Percentiles rank a stretch among this genome's conserved stretches.
Conservation (phyloP, 306 rosid species). For the Dalbergia cultrata region DNA sequence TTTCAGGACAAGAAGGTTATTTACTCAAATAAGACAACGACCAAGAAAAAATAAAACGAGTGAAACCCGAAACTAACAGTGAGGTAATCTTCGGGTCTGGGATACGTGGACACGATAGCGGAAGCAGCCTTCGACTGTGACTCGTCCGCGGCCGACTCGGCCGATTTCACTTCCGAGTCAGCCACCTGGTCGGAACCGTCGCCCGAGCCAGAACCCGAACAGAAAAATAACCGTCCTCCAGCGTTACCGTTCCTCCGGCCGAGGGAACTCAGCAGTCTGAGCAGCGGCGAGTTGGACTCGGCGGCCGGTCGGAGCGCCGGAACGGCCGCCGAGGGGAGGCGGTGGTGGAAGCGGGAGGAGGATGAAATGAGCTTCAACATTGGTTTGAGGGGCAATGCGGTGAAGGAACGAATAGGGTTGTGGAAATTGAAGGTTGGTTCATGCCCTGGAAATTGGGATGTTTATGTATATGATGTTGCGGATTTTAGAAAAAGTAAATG, state of each 20-base stretch:
- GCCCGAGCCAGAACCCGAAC: slow-evolving; percentile 91
- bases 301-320: slow-evolving; percentile 57
- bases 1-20: too few species aligned
- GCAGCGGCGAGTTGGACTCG: slow-evolving; percentile 60
- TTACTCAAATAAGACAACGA: too few species aligned
- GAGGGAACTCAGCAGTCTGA: slow-evolving; percentile 61
- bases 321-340: slow-evolving; percentile 45
- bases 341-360: slow-evolving; percentile 60
- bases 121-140: slow-evolving; percentile 59
- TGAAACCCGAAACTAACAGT: slow-evolving; percentile 71
- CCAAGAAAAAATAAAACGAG: background rate
- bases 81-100: slow-evolving; percentile 93
- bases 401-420: background rate
- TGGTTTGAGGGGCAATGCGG: slow-evolving; percentile 18
- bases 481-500: background rate
- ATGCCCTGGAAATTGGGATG: slow-evolving; percentile 29
- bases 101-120: slow-evolving; percentile 85
- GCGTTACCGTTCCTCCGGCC: slow-evolving; percentile 44
- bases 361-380: slow-evolving; percentile 89
- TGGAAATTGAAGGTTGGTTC: slow-evolving; percentile 28
- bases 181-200: slow-evolving; percentile 68
- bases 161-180: slow-evolving; percentile 63
- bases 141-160: slow-evolving; percentile 62
- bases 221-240: slow-evolving; percentile 66
- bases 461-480: background rate